These are phyloP conservation scores for Apiospora marii DNA, from an alignment of 2,329 filamentous ascomycete species.

Conservation along the genomic window DNA sequence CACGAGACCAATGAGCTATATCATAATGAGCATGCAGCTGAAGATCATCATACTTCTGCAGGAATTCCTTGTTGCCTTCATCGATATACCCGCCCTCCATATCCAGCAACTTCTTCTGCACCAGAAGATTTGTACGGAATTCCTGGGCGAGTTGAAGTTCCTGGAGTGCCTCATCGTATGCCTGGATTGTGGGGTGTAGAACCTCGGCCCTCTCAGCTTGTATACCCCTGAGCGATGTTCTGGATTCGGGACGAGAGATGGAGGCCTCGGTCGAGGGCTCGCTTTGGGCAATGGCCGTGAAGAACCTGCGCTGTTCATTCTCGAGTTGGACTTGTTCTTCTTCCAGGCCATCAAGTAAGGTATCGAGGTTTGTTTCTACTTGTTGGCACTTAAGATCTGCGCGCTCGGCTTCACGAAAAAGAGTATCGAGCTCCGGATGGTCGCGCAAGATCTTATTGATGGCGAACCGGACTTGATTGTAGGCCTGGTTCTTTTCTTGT, in stretches of 20 bases:
- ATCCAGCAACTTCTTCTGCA: slow-evolving; percentile 43
- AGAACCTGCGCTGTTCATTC: slow-evolving; percentile 38
- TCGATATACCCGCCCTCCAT: slow-evolving; percentile 25
- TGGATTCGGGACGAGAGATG: slow-evolving; percentile 30
- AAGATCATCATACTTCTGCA: slow-evolving; percentile 51
- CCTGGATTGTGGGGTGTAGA: slow-evolving; percentile 55
- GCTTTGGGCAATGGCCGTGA: slow-evolving; percentile 32
- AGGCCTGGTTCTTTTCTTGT: slow-evolving; percentile 36
- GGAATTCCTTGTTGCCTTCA: slow-evolving; percentile 51
- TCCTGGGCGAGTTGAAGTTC: slow-evolving; percentile 58
- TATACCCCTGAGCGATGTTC: slow-evolving; percentile 39
- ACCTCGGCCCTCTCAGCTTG: slow-evolving; percentile 46
- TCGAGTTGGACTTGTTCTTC: slow-evolving; percentile 35
- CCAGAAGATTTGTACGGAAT: slow-evolving; percentile 52
- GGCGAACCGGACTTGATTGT: slow-evolving; percentile 36
- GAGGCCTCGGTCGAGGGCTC: slow-evolving; percentile 31
- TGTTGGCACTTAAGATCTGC: slow-evolving; percentile 34
- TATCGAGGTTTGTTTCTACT: slow-evolving; percentile 39
- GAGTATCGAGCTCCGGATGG: slow-evolving; percentile 31
- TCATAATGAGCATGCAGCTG: slow-evolving; percentile 43
- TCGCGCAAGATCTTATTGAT: slow-evolving; percentile 33
- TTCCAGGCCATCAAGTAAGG: slow-evolving; percentile 39
- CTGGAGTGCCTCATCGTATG: slow-evolving; percentile 52
- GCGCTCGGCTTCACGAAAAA: slow-evolving; percentile 37
- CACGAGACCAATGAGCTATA: slow-evolving; percentile 44